These are phyloP conservation scores for Asparagopsis taxiformis DNA, from an alignment of 31 red algal species.

Conservation along the genomic window DNA sequence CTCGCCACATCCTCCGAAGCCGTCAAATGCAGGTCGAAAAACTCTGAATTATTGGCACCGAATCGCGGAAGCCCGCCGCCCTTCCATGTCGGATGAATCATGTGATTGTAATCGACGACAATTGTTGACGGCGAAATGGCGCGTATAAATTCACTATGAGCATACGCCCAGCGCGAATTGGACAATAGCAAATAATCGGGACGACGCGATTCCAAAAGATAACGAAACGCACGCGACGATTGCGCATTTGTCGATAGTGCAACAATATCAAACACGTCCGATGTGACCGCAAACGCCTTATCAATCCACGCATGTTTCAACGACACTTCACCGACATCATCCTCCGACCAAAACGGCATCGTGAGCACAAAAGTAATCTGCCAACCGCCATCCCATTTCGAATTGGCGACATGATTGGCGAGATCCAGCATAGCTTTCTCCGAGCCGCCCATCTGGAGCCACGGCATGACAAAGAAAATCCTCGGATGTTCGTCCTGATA, in stretches of 20 bases:
- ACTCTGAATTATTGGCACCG: background rate
- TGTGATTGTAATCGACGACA: slow-evolving; percentile 23
- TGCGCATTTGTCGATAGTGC: slow-evolving; percentile 3
- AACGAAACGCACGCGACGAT: background rate
- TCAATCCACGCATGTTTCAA: slow-evolving; percentile 40
- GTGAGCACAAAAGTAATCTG: slow-evolving; percentile 3
- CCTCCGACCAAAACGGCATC: slow-evolving; percentile 48
- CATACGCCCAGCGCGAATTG: slow-evolving; percentile 20
- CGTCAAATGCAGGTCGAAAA: slow-evolving; percentile 13
- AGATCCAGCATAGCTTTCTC: slow-evolving; percentile 11
- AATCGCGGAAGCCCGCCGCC: slow-evolving; percentile 14
- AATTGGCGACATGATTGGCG: background rate
- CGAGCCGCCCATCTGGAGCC: slow-evolving; percentile 26
- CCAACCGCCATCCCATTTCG: background rate
- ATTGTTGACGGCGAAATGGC: slow-evolving; percentile 1
- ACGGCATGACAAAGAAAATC: slow-evolving; percentile 16
- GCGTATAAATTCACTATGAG: background rate
- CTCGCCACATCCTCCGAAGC: slow-evolving; percentile 11
- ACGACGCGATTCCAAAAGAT: slow-evolving; percentile 3
- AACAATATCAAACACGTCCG: slow-evolving; percentile 33
- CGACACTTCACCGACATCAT: slow-evolving; percentile 35
- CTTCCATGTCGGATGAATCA: background rate
- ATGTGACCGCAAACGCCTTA: slow-evolving; percentile 26
- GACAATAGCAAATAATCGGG: slow-evolving; percentile 2
- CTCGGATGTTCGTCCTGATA: background rate